Evolutionary conservation across 495 filamentous ascomycete genomes (phyloP).

Genomic region (Amorphotheca resinae): DNA sequence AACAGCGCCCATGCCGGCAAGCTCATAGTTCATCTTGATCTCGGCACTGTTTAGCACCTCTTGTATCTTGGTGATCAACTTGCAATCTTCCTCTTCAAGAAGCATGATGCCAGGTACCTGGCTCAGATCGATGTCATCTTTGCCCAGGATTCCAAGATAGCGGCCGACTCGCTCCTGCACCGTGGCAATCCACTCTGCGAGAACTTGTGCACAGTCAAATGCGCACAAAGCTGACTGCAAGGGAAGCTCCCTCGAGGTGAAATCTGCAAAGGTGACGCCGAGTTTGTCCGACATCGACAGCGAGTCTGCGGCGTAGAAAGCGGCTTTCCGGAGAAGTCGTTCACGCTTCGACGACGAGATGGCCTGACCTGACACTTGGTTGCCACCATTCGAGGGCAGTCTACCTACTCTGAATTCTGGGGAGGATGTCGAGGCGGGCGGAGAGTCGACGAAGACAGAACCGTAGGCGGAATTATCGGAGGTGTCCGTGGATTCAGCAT

Average conservation of each 20-base stretch:
- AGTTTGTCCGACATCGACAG: conserved; percentile 81
- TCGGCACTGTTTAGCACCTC: conserved; percentile 71
- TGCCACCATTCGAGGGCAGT: conserved; percentile 21
- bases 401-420: conserved; percentile 31
- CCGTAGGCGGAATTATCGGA: conserved; percentile 36
- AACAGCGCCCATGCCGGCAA: conserved; percentile 34
- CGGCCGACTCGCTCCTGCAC: conserved; percentile 89
- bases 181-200: conserved; percentile 92
- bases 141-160: conserved; percentile 76
- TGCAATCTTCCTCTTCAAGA: conserved; percentile 83
- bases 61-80: conserved; percentile 73
- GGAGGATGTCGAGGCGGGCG: conserved; percentile 40
- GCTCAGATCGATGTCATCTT: conserved; percentile 61
- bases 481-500: conserved; percentile 37
- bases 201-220: conserved; percentile 93
- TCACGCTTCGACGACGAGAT: conserved; percentile 51
- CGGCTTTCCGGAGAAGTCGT: conserved; percentile 81
- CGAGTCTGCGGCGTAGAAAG: conserved; percentile 89
- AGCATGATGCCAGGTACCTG: conserved; percentile 79
- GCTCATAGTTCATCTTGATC: conserved; percentile 57
- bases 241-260: conserved; percentile 79
- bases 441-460: conserved; percentile 41
- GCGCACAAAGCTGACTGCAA: conserved; percentile 86
- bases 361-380: conserved; percentile 6
- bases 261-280: conserved; percentile 76